Percentiles rank a stretch among this genome's conserved stretches.
phyloP scores from a whole-genome alignment of 2,329 filamentous ascomycete genomes.

The Exophiala dermatitidis region DNA sequence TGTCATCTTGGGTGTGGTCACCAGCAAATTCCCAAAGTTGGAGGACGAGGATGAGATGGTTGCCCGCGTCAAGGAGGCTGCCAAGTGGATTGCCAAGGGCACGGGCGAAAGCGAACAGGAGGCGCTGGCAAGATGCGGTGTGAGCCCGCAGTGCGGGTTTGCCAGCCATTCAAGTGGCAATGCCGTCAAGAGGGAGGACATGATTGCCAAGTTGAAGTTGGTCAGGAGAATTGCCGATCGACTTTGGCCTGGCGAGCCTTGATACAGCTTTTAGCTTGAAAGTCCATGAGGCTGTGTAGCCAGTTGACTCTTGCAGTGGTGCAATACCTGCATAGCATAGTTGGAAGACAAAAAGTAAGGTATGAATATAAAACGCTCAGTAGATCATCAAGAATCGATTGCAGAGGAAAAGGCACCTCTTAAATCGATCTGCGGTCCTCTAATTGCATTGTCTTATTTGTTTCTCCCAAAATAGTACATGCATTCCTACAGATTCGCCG shows the following conservation, averaged over 20 bases:
- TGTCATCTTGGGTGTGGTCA: constrained; percentile 54
- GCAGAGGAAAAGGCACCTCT: no score
- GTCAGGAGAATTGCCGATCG: constrained; percentile 60
- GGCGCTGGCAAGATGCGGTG: constrained; percentile 54
- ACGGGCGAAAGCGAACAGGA: constrained; percentile 55
- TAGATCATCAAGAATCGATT: no score
- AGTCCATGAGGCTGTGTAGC: no score
- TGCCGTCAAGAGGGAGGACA: constrained; percentile 55
- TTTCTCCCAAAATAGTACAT: no score
- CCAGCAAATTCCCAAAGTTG: constrained; percentile 51
- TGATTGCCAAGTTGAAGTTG: constrained; percentile 60
- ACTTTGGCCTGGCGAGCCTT: constrained; percentile 52
- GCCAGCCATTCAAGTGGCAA: constrained; percentile 64
- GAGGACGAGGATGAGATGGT: constrained; percentile 55
- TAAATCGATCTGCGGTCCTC: no score
- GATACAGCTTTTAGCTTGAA: no score
- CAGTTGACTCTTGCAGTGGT: no score
- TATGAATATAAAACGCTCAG: no score
- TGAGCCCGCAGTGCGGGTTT: constrained; percentile 62
- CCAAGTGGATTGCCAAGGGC: constrained; percentile 58
- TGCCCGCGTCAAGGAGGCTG: constrained; percentile 48
- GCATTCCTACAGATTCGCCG: no score
- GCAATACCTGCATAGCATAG: no score
- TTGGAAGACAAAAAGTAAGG: no score
- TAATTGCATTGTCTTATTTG: no score